phyloP scores from a whole-genome alignment of 1,284 basidiomycete species.

The Cryptococcus jaspeensis region DNA sequence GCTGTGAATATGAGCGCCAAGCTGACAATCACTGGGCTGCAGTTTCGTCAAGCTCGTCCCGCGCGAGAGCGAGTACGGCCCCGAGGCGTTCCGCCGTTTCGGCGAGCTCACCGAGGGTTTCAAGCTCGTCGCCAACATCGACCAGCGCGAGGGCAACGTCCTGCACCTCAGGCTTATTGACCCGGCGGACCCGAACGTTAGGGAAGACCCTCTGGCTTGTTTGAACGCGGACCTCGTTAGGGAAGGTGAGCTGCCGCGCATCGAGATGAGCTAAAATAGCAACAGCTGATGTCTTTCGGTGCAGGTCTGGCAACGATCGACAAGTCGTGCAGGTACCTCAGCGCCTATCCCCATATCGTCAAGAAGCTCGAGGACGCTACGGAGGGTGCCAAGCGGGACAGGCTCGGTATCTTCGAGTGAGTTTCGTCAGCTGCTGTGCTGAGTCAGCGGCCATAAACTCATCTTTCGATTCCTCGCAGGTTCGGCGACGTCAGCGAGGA shows the following conservation, averaged over 20 bases:
- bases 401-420: conserved; percentile 80
- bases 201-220: conserved; percentile 68
- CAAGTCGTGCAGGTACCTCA: conserved; percentile 72
- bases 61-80: conserved; percentile 75
- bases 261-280: neutral
- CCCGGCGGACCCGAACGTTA: conserved; percentile 66
- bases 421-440: too few species aligned
- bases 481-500: conserved; percentile 47
- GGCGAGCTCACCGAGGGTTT: conserved; percentile 77
- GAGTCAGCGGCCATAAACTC: neutral
- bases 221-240: conserved; percentile 76
- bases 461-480: conserved; percentile 5
- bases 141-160: conserved; percentile 72
- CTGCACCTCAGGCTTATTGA: conserved; percentile 87
- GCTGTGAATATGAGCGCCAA: too few species aligned
- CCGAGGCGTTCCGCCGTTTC: conserved; percentile 82
- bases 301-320: conserved; percentile 72
- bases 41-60: conserved; percentile 82
- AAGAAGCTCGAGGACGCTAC: conserved; percentile 66
- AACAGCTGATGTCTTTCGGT: neutral
- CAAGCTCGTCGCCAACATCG: conserved; percentile 85
- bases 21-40: neutral
- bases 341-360: conserved; percentile 66
- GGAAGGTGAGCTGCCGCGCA: conserved; percentile 40
- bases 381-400: conserved; percentile 67